Conservation (phyloP, 2,329 filamentous ascomycete species). For the Paracamarosporium sp. region DNA sequence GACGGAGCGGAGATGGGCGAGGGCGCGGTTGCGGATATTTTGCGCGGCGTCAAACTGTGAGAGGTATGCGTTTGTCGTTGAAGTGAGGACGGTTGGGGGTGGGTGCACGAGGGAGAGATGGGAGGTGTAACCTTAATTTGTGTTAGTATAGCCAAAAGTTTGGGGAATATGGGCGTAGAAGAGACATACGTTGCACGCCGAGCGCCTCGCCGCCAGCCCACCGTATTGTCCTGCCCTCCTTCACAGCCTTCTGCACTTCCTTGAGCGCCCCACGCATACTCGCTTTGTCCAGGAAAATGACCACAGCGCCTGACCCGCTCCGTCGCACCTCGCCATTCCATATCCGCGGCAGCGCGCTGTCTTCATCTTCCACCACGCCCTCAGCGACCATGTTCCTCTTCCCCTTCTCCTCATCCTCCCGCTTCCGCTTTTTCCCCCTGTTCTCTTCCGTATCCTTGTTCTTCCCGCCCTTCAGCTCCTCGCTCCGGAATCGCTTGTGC, state of each 20-base stretch:
- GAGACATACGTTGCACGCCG: conserved; percentile 61
- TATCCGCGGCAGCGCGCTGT: conserved; percentile 68
- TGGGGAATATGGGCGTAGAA: neutral
- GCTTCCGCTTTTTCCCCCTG: conserved; percentile 63
- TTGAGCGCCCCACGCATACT: conserved; percentile 80
- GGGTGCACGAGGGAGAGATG: conserved; percentile 79
- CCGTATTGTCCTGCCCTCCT: conserved; percentile 63
- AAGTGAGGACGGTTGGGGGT: conserved; percentile 69
- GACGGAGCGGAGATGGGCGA: conserved; percentile 72
- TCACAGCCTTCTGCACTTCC: conserved; percentile 69
- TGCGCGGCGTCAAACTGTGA: conserved; percentile 73
- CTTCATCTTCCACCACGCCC: conserved; percentile 62
- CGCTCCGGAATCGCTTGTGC: conserved; percentile 55
- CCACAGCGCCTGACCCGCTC: conserved; percentile 80
- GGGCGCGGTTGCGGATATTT: conserved; percentile 68
- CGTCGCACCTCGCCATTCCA: conserved; percentile 76
- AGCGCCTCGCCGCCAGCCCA: conserved; percentile 66
- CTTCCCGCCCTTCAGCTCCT: conserved; percentile 5
- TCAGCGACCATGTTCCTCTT: conserved; percentile 40
- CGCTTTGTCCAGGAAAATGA: conserved; percentile 81
- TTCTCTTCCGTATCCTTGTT: conserved; percentile 41
- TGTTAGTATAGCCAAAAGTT: conserved; percentile 1
- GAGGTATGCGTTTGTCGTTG: conserved; percentile 85
- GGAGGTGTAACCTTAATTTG: conserved; percentile 58
- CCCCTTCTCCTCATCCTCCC: conserved; percentile 65